These are phyloP conservation scores for Polygonum aviculare DNA, from an alignment of 148 eudicot species.

Conservation along the genomic window DNA sequence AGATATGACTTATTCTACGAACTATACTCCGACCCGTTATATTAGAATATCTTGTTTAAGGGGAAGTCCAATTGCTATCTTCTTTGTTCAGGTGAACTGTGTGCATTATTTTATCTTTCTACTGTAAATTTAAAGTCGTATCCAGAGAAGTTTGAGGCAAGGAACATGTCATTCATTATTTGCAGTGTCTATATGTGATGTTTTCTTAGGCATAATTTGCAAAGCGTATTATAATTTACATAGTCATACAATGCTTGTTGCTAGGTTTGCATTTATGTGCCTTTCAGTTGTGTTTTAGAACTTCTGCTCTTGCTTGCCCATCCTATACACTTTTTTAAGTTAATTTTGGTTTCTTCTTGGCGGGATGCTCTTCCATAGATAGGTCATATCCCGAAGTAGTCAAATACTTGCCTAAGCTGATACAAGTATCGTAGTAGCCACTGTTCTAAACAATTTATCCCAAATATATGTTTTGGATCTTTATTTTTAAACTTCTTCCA, in stretches of 20 bases:
- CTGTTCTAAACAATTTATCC: not conserved
- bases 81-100: slow-evolving; percentile 59
- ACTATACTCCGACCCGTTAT: slow-evolving; percentile 72
- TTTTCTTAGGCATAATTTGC: not conserved
- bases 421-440: not conserved
- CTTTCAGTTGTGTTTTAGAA: not conserved
- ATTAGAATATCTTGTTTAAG: slow-evolving; percentile 78
- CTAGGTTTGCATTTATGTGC: not conserved
- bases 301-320: not conserved
- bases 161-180: not conserved
- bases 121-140: not conserved
- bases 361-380: not conserved
- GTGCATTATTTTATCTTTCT: slow-evolving; percentile 8
- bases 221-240: not conserved
- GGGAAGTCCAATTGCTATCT: slow-evolving; percentile 80
- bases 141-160: not conserved
- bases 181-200: not conserved
- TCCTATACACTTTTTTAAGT: not conserved
- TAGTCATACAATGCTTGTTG: not conserved
- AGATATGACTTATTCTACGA: slow-evolving; percentile 67
- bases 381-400: not conserved
- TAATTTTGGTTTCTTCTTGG: not conserved
- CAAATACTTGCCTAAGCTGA: not conserved
- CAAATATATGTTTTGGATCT: not conserved
- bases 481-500: not conserved